A percentile compares a stretch with the other conserved stretches of the same genome.
Evolutionary conservation across 2,329 filamentous ascomycete genomes (phyloP).

Genomic region (Fusarium tupiense): DNA sequence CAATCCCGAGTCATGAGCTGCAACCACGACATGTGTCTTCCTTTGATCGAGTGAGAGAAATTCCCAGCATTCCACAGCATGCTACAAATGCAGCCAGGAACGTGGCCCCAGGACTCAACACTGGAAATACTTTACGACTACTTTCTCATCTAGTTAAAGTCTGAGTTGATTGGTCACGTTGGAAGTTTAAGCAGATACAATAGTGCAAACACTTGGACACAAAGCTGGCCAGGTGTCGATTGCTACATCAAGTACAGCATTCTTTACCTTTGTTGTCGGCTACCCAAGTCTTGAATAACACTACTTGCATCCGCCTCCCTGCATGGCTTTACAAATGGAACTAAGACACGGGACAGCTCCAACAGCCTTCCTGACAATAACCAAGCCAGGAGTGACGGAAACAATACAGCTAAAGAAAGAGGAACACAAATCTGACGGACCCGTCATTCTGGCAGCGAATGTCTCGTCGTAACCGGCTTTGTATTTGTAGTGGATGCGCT

Average conservation of each 20-base stretch:
- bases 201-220: not conserved
- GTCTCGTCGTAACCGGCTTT: constrained; percentile 3
- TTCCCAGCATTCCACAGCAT: constrained; percentile 37
- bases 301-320: constrained; percentile 34
- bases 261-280: not conserved
- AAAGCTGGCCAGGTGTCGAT: not conserved
- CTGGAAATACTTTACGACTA: not conserved
- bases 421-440: not conserved
- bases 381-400: constrained; percentile 1
- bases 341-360: constrained; percentile 10
- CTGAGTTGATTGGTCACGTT: not conserved
- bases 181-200: constrained; percentile 1
- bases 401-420: not conserved
- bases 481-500: constrained; percentile 17
- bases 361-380: not conserved
- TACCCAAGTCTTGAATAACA: constrained; percentile 11
- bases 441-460: not conserved
- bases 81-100: constrained; percentile 31
- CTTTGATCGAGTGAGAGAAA: constrained; percentile 28
- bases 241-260: constrained; percentile 3
- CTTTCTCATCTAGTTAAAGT: not conserved
- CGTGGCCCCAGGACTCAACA: constrained; percentile 15
- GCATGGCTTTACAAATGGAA: constrained; percentile 29
- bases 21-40: constrained; percentile 20
- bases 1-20: constrained; percentile 18